Base-by-base conservation (phyloP, 1,139 yeast species). In the Kurtzmaniella quercitrusa region DNA sequence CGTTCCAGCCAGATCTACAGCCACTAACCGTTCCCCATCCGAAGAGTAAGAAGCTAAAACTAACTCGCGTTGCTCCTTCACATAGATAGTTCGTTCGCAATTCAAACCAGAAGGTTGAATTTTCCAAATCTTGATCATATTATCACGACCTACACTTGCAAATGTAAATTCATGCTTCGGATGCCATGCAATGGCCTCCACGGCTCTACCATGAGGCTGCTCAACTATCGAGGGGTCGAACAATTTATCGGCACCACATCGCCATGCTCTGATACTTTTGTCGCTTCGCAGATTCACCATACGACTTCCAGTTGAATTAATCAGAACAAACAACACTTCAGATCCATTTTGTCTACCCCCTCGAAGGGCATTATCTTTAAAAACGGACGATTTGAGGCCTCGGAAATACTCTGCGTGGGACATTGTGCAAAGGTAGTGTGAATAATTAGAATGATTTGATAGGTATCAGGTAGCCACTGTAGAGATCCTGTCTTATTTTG, bases 111-210 rank as follows among this genome's bases (percentile, higher is more conserved):
- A 42, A 3, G 74, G 71, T 1, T 61, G 53, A 7, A 44, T 45
- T 45, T 74, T 75, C 93, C 93, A 85, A 8, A 81, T 54, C 49
- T 72, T 75, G 23, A 85, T 59, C 37, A 57, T 57, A n/a, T 62
- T 59, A 49, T 82, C 87, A 41, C 76, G 62, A 1, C 84, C 82
- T 14, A 78, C 84, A 2, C 86, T 72, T 1, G 80, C 86, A 47
- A 86, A 66, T 20, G 73, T 61, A 36, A 64, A 66, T 19, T 76
- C 78, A 38, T 73, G 68, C 14, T 55, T 55, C 0, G 89, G 86
- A 45, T 80, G 72, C 89, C 93, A 86, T 1, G 78, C 58, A 2
- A 85, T 50, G 14, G 73, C 57, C 38, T 74, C 76, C 2, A 80
- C 77, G 2, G 78, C 62, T 45, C 65, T 66, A 2, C 61, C 64